These are phyloP conservation scores for Epichloe sylvatica DNA, from an alignment of 2,329 filamentous ascomycete species.

Conservation along the genomic window DNA sequence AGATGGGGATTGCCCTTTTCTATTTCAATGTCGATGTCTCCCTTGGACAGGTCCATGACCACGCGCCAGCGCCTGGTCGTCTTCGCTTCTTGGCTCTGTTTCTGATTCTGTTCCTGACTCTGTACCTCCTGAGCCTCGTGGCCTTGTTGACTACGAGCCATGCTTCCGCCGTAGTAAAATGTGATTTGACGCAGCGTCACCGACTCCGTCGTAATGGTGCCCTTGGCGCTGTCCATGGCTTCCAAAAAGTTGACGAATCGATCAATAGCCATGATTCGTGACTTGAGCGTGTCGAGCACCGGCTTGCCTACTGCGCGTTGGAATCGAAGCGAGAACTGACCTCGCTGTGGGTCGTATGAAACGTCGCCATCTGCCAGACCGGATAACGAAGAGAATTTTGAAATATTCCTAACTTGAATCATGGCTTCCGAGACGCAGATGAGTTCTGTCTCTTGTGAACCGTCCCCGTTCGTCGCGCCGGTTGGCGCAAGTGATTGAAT, in stretches of 20 bases:
- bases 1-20: slow-evolving; percentile 53
- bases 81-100: slow-evolving; percentile 5
- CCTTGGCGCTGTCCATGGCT: slow-evolving; percentile 43
- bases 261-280: slow-evolving; percentile 52
- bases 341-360: slow-evolving; percentile 42
- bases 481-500: slow-evolving; percentile 18
- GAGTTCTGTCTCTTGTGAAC: slow-evolving; percentile 13
- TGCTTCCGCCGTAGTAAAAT: slow-evolving; percentile 47
- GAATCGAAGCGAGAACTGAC: slow-evolving; percentile 50
- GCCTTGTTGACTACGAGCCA: slow-evolving; percentile 9
- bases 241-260: slow-evolving; percentile 57
- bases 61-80: slow-evolving; percentile 32
- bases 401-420: slow-evolving; percentile 38
- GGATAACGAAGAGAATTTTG: slow-evolving; percentile 41
- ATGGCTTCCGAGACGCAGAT: slow-evolving; percentile 36
- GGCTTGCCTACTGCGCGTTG: slow-evolving; percentile 43
- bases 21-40: slow-evolving; percentile 44
- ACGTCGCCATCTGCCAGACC: slow-evolving; percentile 46
- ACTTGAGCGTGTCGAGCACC: slow-evolving; percentile 43
- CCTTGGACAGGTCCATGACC: slow-evolving; percentile 40
- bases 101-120: not conserved
- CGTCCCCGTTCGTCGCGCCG: slow-evolving; percentile 4
- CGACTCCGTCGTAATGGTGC: slow-evolving; percentile 41
- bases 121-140: not conserved
- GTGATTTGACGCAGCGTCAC: slow-evolving; percentile 48